A percentile compares a stretch with the other conserved stretches of the same genome.
Conservation (phyloP, 208 protist species). For the Leishmania aethiopica region DNA sequence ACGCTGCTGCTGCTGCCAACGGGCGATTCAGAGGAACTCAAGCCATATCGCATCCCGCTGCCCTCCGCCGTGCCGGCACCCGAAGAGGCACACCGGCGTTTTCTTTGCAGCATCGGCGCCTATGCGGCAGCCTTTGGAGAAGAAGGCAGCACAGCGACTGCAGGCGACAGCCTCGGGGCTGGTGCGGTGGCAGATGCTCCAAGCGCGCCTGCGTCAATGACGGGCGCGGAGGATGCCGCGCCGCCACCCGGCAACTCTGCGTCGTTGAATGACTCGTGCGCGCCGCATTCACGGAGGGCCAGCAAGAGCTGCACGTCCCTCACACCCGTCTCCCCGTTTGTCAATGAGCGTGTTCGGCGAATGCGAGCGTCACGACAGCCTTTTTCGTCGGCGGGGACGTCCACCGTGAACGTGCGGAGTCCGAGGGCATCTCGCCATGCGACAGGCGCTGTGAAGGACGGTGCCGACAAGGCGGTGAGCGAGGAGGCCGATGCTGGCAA, state of each 20-base stretch:
- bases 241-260: not conserved
- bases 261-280: not conserved
- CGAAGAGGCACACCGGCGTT: conserved; percentile 1
- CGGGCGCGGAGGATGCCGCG: not conserved
- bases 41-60: conserved; percentile 27
- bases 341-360: conserved; percentile 1
- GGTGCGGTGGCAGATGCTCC: not conserved
- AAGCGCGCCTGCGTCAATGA: not conserved
- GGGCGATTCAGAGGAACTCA: conserved; percentile 1
- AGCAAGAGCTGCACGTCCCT: not conserved
- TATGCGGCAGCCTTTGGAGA: not conserved
- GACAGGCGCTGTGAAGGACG: not conserved
- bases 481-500: not conserved
- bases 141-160: not conserved
- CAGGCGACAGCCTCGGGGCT: too few relatives aligned
- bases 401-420: not conserved
- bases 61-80: conserved; percentile 22
- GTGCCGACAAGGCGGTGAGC: not conserved
- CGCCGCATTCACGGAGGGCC: too few relatives aligned
- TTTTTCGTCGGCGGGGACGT: not conserved
- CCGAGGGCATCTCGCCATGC: not conserved
- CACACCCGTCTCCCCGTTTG: conserved; percentile 8
- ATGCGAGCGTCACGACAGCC: conserved; percentile 15
- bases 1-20: conserved; percentile 20
- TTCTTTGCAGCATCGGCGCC: conserved; percentile 3